Percentiles rank a stretch among this genome's conserved stretches.
Evolutionary conservation across 176 grass and related monocot genomes (phyloP).

Genomic region (Oryza meridionalis): DNA sequence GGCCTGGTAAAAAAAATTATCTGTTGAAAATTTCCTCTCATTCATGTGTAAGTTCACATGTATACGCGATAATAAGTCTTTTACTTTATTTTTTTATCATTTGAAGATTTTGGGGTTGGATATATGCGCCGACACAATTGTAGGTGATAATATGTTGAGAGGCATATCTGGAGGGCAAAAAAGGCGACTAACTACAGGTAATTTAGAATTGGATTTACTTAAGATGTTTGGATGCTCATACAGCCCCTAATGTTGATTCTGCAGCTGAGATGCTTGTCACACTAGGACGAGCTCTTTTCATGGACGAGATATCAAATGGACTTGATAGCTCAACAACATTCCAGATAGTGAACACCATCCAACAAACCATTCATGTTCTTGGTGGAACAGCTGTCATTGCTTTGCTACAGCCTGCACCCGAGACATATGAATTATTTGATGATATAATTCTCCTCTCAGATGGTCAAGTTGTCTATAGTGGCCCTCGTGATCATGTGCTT

Average conservation of each 20-base stretch:
- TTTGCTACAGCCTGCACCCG: constrained; percentile 79
- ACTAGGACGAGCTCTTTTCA: constrained; percentile 24
- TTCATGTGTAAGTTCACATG: not conserved
- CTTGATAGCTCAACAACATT: constrained; percentile 90
- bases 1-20: not conserved
- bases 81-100: not conserved
- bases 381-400: constrained; percentile 67
- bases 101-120: constrained; percentile 74
- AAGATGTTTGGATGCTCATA: not conserved
- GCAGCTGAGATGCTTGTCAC: constrained; percentile 88
- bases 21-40: not conserved
- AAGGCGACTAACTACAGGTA: constrained; percentile 71
- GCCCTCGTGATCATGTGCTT: constrained; percentile 76
- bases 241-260: not conserved
- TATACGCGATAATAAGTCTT: not conserved
- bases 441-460: constrained; percentile 90
- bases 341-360: constrained; percentile 69
- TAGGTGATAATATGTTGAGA: constrained; percentile 81
- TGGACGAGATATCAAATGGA: constrained; percentile 90
- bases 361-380: constrained; percentile 63
- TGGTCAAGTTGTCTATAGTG: not conserved
- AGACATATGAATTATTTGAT: constrained; percentile 85
- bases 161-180: constrained; percentile 57
- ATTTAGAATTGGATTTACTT: not conserved
- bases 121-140: constrained; percentile 74